Evolutionary conservation across 2,329 filamentous ascomycete genomes (phyloP), one percentile per base, ranked within the genome.

Genomic region (Dothiorella sarmentorum): DNA sequence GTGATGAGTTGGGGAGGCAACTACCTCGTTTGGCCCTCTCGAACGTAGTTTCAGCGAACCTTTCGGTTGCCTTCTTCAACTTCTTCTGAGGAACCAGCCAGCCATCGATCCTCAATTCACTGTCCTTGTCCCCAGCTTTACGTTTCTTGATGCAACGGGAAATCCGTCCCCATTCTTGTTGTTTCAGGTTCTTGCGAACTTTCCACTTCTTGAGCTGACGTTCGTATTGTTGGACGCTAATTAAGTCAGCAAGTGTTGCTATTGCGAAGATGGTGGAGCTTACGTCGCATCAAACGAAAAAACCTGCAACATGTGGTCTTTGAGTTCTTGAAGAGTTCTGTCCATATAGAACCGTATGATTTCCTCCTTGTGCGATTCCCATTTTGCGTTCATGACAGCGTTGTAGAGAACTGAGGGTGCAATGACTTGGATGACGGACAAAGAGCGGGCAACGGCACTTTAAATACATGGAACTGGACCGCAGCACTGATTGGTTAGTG

Each of bases 371-470:
- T 26, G 44, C 7, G 26, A 10, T 31, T 31, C 44, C 24, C 44
- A 20, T 10, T 10, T 24, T 47, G 29, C 15, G 6, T 17, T 18
- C 44, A 47, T 47, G 44, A 15, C n/a, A 15, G 15, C 37, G 44
- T 18, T 47, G 29, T 10, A 5, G 20, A 17, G 26, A 17, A 20
- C 4, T 75, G 24, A 26, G 24, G 29, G 44, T 47, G 44, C 15
- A 24, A 2, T 13, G 20, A 1, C 11, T 24, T 22, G 38, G 38
- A 20, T 10, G 7, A 20, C 27, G 37, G 2, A 42, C 11, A 20
- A 7, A 22, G 2, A 5, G 13, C 9, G 38, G 38, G 13, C 10
- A 15, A 43, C 13, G 20, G 7, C 11, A 18, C 26, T 10, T 27
- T 43, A 42, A 42, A 42, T 42, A n/a, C 10, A 42, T 18, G 2